phyloP scores from a whole-genome alignment of 2,329 filamentous ascomycete species.

The Metarhizium guizhouense region DNA sequence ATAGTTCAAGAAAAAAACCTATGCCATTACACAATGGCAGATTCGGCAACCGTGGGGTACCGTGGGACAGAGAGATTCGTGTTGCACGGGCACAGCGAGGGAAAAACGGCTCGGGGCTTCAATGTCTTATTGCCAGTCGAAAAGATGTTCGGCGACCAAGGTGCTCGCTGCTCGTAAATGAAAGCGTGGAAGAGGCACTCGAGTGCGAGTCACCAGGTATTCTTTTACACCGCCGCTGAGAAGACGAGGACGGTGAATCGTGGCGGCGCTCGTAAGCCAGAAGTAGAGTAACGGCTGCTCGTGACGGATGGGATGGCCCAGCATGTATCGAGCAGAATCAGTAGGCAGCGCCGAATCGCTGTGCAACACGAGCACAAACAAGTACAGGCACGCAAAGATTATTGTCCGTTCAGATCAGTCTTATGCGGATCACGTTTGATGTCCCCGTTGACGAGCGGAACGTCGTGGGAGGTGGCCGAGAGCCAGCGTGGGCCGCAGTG shows the following conservation, averaged over 20 bases:
- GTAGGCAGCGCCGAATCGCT: neutral
- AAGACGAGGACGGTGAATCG: neutral
- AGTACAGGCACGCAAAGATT: neutral
- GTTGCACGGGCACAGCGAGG: neutral
- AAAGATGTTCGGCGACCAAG: neutral
- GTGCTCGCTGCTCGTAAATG: neutral
- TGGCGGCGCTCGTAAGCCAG: neutral
- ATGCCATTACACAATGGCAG: neutral
- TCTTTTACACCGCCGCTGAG: neutral
- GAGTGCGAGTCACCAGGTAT: neutral
- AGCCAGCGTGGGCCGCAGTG: conserved; percentile 1
- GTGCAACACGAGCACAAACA: neutral
- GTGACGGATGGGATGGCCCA: neutral
- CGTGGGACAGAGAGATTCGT: neutral
- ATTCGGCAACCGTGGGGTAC: neutral
- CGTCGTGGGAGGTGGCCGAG: conserved; percentile 4
- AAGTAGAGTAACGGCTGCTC: neutral
- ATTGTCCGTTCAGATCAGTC: neutral
- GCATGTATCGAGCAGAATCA: neutral
- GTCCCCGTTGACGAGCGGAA: conserved; percentile 5
- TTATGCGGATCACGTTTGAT: neutral
- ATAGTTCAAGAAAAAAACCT: neutral
- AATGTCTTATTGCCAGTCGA: neutral
- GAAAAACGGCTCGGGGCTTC: neutral
- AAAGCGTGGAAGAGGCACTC: neutral